Evolutionary conservation across 2,329 filamentous ascomycete species (phyloP), one percentile per base, ranked within the genome.

Genomic region (Colletotrichum lentis): DNA sequence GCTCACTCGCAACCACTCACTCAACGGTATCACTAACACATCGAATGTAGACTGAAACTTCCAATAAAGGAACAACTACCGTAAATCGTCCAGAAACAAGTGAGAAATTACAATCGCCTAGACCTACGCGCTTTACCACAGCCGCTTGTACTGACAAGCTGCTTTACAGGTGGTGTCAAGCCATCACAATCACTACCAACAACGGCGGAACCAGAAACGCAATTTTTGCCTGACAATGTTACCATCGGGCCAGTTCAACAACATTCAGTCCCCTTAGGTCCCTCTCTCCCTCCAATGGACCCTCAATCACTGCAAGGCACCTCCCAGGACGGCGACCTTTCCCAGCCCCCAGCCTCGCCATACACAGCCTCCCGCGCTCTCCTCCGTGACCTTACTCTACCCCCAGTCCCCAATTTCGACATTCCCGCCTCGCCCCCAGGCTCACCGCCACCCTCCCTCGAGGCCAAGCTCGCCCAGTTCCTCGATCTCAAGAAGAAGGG

Each of bases 401-500:
- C 92, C 2, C 83, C 88, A 2, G 79, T 89, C 4, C 89, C 92
- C 1, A 90, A 93, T 78, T 87, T 93, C 73, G 83, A 89, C 72
- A 93, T 96, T 69, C 92, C 92, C 0, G 83, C 87, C 11, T 93
- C 91, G 4, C 92, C 92, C 1, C 89, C 90, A 0, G 86, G 86
- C 27, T 86, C 86, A 2, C 86, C 86, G 12, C 79, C 82, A 0
- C 75, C 81, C 41, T 72, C 79, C 49, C 78, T 88, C 14, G 89
- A 85, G 58, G 84, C 86, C 72, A 94, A 93, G 73, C 90, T 95
- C 72, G 85, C 88, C 70, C 87, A 88, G 67, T 95, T 96, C 72
- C 85, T 95, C 0, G 83, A 87, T 53, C 84, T 95, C n/a, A 96
- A 96, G 80, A 88, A 87, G 74, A 87, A 90, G 70, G 90, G 90